A percentile compares a stretch with the other conserved stretches of the same genome.
Conservation (phyloP, 2,329 filamentous ascomycete species). For the Gaeumannomyces sp. region DNA sequence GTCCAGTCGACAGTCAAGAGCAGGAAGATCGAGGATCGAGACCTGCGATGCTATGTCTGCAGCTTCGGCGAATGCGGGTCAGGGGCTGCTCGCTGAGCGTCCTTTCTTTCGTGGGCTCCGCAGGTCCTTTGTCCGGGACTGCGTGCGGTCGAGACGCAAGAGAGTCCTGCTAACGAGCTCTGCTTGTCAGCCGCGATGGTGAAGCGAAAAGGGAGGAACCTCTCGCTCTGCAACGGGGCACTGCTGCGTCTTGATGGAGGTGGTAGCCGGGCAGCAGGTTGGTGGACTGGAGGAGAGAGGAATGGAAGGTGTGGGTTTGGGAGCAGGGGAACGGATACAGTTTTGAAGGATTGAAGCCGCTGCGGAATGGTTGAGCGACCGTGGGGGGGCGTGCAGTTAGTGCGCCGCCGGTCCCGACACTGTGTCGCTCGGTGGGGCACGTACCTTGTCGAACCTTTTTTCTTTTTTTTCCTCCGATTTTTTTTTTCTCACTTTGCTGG, state of each 20-base stretch:
- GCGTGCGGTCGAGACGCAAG: not conserved
- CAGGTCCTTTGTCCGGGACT: conserved; percentile 7
- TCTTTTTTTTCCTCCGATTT: not conserved
- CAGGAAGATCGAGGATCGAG: not conserved
- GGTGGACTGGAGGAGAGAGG: not conserved
- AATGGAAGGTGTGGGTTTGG: not conserved
- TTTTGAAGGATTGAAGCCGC: conserved; percentile 1
- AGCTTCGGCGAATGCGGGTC: not conserved
- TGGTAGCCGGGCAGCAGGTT: not conserved
- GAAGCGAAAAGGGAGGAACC: not conserved
- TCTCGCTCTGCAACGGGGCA: not conserved
- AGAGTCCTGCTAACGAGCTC: conserved; percentile 9
- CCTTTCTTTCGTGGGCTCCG: conserved; percentile 5
- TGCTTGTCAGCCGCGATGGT: conserved; percentile 10
- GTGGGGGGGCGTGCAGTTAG: not conserved
- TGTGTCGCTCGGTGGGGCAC: not conserved
- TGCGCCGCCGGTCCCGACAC: not conserved
- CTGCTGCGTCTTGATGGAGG: not conserved
- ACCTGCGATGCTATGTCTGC: not conserved
- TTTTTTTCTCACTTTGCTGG: not conserved
- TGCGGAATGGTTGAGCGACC: not conserved
- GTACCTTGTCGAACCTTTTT: not conserved
- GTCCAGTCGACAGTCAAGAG: not conserved
- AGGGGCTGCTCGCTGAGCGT: conserved; percentile 4
- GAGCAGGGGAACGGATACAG: not conserved